phyloP scores from a whole-genome alignment of 768 basidiomycete genomes.

The Rhodotorula sphaerocarpa region DNA sequence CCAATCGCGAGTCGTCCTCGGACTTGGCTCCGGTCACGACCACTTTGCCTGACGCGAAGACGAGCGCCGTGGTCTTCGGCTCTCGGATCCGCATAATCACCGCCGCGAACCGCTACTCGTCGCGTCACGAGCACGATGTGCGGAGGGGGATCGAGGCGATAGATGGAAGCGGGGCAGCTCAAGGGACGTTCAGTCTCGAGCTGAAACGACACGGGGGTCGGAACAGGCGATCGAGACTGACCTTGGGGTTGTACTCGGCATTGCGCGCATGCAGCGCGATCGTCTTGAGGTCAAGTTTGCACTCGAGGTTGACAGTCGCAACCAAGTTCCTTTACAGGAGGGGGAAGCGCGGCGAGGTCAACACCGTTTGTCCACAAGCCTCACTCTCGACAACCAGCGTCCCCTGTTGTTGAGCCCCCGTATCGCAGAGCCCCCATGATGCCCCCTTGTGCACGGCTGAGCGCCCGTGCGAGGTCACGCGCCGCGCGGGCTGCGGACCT shows the following conservation, averaged over 20 bases:
- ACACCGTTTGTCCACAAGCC: background rate
- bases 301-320: conserved; percentile 96
- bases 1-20: conserved; percentile 92
- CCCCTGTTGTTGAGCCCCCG: too few relatives aligned
- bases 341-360: background rate
- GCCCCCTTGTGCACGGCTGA: too few relatives aligned
- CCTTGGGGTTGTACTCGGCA: conserved; percentile 99
- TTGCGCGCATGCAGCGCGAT: conserved; percentile 96
- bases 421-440: too few relatives aligned
- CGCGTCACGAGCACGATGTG: conserved; percentile 38
- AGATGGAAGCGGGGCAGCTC: conserved; percentile 24
- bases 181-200: conserved; percentile 3
- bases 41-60: conserved; percentile 99
- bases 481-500: too few relatives aligned
- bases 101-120: conserved; percentile 91
- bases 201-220: background rate
- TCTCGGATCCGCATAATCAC: conserved; percentile 99
- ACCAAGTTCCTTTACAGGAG: conserved; percentile 63
- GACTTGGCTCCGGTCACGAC: conserved; percentile 99
- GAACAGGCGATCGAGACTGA: conserved; percentile 49
- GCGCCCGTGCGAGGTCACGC: too few relatives aligned
- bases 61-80: conserved; percentile 97
- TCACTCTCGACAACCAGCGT: too few relatives aligned
- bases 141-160: background rate
- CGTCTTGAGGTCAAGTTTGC: conserved; percentile 92